These are phyloP conservation scores for Syzygium oleosum DNA, from an alignment of 345 rosid genomes.

Conservation along the genomic window DNA sequence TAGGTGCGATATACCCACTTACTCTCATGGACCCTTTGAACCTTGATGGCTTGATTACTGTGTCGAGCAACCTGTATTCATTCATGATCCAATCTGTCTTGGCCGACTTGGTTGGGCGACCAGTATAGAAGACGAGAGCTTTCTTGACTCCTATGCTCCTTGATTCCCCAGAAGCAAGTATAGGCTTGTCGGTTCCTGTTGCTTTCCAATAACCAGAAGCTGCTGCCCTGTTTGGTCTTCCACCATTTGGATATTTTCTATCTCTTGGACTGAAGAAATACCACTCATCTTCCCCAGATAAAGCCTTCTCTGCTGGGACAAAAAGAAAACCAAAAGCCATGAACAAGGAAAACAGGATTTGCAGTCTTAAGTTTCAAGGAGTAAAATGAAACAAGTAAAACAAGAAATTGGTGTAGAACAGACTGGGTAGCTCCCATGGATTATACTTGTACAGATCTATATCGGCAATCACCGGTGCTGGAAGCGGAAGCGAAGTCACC, in stretches of 20 bases:
- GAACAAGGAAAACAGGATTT: not conserved
- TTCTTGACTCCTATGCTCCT: conserved; percentile 44
- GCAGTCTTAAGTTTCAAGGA: not conserved
- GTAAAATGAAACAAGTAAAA: not conserved
- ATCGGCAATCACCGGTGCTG: conserved; percentile 40
- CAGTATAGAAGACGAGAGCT: conserved; percentile 35
- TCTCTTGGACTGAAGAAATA: conserved; percentile 56
- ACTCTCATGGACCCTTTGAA: conserved; percentile 44
- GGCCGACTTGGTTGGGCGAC: conserved; percentile 30
- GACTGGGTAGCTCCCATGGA: conserved; percentile 56
- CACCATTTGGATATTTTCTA: conserved; percentile 32
- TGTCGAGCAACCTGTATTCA: conserved; percentile 32
- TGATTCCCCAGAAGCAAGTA: conserved; percentile 22
- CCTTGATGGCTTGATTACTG: conserved; percentile 13
- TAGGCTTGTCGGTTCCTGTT: conserved; percentile 29
- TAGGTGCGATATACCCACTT: conserved; percentile 2
- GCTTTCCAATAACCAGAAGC: conserved; percentile 46
- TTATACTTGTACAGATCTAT: conserved; percentile 37
- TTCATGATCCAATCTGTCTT: conserved; percentile 53
- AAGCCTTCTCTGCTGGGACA: conserved; percentile 41
- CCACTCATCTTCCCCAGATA: conserved; percentile 67
- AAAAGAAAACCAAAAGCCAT: not conserved
- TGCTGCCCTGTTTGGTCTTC: conserved; percentile 29
- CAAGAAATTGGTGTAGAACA: not conserved
- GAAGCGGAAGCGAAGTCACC: conserved; percentile 28